Conservation (phyloP, 257 asterid species). For the Nyctanthes arbortristis region DNA sequence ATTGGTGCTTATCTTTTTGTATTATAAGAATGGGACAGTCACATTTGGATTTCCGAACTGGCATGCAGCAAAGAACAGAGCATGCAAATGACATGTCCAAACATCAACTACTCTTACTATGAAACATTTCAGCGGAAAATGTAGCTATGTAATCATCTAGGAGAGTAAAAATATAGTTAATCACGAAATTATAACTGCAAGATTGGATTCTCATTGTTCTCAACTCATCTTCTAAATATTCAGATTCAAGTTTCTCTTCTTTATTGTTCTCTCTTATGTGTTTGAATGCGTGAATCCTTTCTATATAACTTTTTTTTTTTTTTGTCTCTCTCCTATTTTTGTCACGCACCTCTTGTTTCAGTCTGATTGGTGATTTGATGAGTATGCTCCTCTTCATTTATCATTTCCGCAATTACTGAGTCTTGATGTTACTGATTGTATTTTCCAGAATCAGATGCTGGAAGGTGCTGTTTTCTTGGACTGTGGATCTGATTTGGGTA, state of each 20-base stretch:
- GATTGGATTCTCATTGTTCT: neutral
- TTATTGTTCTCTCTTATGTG: neutral
- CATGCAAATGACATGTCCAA: neutral
- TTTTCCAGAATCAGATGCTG: constrained; percentile 59
- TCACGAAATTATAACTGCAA: neutral
- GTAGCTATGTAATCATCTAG: neutral
- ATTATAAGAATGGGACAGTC: neutral
- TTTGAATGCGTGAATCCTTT: neutral
- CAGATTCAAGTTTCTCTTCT: neutral
- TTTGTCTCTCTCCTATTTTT: neutral
- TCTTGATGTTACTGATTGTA: constrained; percentile 12
- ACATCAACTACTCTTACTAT: neutral
- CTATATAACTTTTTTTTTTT: neutral
- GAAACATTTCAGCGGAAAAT: neutral
- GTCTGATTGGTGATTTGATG: constrained; percentile 19
- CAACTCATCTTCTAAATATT: neutral
- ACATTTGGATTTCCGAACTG: neutral
- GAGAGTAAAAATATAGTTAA: neutral
- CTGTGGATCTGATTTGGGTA: constrained; percentile 87
- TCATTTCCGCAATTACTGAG: neutral
- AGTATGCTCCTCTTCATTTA: neutral
- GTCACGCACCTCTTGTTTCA: neutral
- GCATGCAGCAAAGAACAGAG: neutral
- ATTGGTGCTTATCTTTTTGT: neutral
- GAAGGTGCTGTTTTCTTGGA: constrained; percentile 90